Percentiles rank a stretch among this genome's conserved stretches.
Conservation (phyloP, 768 basidiomycete genomes). For the Amanita thiersii region DNA sequence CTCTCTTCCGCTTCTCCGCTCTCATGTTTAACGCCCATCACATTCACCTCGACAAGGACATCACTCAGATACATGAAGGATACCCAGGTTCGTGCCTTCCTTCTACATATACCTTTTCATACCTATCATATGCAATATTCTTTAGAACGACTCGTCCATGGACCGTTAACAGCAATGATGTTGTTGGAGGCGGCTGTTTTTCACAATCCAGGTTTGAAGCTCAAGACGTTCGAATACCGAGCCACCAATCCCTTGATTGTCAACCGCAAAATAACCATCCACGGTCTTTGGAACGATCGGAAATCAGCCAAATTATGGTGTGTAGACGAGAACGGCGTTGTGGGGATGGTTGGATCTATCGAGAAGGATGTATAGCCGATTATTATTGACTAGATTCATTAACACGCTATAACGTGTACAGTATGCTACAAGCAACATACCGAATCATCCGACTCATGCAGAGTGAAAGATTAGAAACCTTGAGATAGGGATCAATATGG, state of each 20-base stretch:
- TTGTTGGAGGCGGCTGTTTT: constrained; percentile 54
- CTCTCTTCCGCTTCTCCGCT: constrained; percentile 81
- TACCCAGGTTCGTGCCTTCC: constrained; percentile 47
- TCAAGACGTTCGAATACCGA: constrained; percentile 58
- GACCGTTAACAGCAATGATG: constrained; percentile 75
- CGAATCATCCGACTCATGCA: constrained; percentile 2
- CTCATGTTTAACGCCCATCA: constrained; percentile 81
- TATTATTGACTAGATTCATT: not conserved
- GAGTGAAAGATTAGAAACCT: constrained; percentile 30
- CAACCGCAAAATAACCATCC: constrained; percentile 36
- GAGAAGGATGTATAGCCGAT: constrained; percentile 5
- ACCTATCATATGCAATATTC: not conserved
- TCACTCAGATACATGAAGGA: constrained; percentile 58
- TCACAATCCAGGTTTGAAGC: constrained; percentile 34
- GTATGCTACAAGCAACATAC: no score
- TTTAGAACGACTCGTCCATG: constrained; percentile 77
- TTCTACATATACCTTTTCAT: not conserved
- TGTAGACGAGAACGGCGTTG: constrained; percentile 39
- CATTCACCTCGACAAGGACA: constrained; percentile 77
- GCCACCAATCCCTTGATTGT: constrained; percentile 61
- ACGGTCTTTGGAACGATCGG: constrained; percentile 34
- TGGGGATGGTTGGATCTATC: constrained; percentile 62
- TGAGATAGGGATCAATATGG: not conserved
- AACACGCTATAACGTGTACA: not conserved
- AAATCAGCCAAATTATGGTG: constrained; percentile 47